A percentile compares a stretch with the other conserved stretches of the same genome.
Evolutionary conservation across 352 stramenopile genomes (phyloP).

Genomic region (Globisporangium paddicum): DNA sequence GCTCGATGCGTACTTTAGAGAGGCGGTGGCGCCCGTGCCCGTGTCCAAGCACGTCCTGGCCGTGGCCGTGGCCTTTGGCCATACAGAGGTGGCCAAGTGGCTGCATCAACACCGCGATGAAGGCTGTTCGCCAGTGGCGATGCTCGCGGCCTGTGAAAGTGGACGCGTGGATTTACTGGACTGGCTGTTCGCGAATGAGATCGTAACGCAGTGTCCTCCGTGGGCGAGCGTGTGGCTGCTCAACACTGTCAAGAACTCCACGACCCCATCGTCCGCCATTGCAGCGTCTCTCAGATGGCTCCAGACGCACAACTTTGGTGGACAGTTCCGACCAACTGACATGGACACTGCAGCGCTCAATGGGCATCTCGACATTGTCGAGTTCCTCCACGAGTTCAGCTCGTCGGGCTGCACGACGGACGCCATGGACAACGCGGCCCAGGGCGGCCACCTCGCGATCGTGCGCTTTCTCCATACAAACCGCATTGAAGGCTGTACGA

Average conservation of each 20-base stretch:
- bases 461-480: constrained; percentile 9
- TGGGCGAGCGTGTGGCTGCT: constrained; percentile 3
- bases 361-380: constrained; percentile 3
- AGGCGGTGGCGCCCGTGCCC: not conserved
- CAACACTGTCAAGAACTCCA: not conserved
- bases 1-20: constrained; percentile 3
- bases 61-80: not conserved
- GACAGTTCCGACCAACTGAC: not conserved
- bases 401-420: constrained; percentile 7
- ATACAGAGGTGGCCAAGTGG: constrained; percentile 25
- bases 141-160: not conserved
- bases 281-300: not conserved
- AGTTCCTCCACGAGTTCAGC: constrained; percentile 6
- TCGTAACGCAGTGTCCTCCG: not conserved
- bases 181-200: not conserved
- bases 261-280: not conserved
- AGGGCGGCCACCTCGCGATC: constrained; percentile 9
- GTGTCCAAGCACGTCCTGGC: constrained; percentile 12
- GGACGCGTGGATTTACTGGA: constrained; percentile 4
- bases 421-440: constrained; percentile 11
- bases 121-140: constrained; percentile 15
- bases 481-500: constrained; percentile 12
- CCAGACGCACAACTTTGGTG: constrained; percentile 2
- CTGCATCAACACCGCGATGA: constrained; percentile 30
- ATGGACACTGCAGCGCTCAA: constrained; percentile 3